Conservation (phyloP, 2,329 filamentous ascomycete genomes). For the Aspergillus fumigatus region DNA sequence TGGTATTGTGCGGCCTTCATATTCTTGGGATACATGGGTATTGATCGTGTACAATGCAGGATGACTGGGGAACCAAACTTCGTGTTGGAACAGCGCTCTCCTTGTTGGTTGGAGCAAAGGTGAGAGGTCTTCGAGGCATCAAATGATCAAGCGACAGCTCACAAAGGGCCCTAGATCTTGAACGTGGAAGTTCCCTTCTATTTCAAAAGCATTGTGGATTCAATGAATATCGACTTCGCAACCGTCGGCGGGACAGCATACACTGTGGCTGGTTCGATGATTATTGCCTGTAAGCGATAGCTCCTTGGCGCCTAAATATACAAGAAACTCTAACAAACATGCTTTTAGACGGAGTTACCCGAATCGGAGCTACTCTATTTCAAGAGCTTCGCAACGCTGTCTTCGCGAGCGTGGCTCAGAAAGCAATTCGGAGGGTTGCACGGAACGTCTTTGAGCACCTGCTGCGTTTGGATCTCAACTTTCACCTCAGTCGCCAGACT, state of each 20-base stretch:
- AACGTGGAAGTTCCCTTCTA: slow-evolving; percentile 99
- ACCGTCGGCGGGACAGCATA: slow-evolving; percentile 81
- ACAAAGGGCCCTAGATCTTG: slow-evolving; percentile 51
- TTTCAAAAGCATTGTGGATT: slow-evolving; percentile 96
- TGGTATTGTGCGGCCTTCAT: slow-evolving; percentile 2
- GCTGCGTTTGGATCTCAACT: slow-evolving; percentile 81
- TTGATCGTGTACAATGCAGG: slow-evolving; percentile 35
- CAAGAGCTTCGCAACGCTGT: slow-evolving; percentile 94
- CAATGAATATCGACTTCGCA: slow-evolving; percentile 94
- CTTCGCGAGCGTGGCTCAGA: slow-evolving; percentile 94
- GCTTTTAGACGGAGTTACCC: slow-evolving; percentile 66
- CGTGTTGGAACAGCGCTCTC: slow-evolving; percentile 81
- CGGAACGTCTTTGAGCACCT: slow-evolving; percentile 90
- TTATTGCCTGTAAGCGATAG: slow-evolving; percentile 67
- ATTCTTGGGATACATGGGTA: slow-evolving; percentile 5
- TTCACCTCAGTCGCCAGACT: slow-evolving; percentile 91
- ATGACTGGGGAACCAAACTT: slow-evolving; percentile 74
- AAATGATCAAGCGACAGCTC: background rate
- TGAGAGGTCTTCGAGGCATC: slow-evolving; percentile 25
- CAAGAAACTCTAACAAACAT: slow-evolving; percentile 10
- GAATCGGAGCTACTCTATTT: slow-evolving; percentile 83
- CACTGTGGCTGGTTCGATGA: slow-evolving; percentile 86
- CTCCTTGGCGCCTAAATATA: background rate
- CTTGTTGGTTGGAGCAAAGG: slow-evolving; percentile 83
- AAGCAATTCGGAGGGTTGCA: slow-evolving; percentile 87